Conservation (phyloP, 2,329 filamentous ascomycete species). For the Onygenales sp. region DNA sequence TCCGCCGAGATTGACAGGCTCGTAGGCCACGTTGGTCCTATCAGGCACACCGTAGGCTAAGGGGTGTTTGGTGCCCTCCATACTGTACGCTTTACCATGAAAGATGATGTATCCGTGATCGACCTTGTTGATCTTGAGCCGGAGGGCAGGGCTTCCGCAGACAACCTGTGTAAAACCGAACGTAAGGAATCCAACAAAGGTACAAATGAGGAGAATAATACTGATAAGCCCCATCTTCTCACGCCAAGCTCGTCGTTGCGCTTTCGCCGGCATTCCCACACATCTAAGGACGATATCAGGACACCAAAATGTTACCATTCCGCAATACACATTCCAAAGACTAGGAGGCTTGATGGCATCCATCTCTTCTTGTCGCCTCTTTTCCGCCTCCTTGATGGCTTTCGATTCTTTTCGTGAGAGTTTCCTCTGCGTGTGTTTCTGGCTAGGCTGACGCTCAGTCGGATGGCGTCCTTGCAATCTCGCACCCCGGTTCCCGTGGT, state of each 20-base stretch:
- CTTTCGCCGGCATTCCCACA: constrained; percentile 75
- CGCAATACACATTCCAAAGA: constrained; percentile 92
- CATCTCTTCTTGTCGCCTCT: constrained; percentile 47
- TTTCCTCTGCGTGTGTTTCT: constrained; percentile 45
- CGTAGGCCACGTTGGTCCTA: constrained; percentile 71
- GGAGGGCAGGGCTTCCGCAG: constrained; percentile 61
- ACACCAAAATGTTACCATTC: constrained; percentile 87
- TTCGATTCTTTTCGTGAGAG: constrained; percentile 54
- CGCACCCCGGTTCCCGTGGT: constrained; percentile 21
- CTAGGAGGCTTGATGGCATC: constrained; percentile 68
- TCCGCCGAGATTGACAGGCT: constrained; percentile 73
- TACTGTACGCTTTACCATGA: constrained; percentile 81
- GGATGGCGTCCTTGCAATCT: constrained; percentile 15
- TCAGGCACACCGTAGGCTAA: constrained; percentile 66
- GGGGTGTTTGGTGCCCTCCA: constrained; percentile 68
- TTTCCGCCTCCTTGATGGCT: constrained; percentile 47
- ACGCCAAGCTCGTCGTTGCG: constrained; percentile 85
- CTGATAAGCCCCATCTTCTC: constrained; percentile 97
- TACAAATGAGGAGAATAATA: constrained; percentile 80
- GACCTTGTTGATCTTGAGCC: constrained; percentile 77
- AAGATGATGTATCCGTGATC: constrained; percentile 85
- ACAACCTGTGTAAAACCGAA: constrained; percentile 92
- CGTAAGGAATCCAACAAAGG: constrained; percentile 85
- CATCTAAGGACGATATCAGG: constrained; percentile 76
- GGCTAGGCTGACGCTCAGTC: constrained; percentile 1